Percentiles rank a stretch among this genome's conserved stretches.
Evolutionary conservation across 2,329 filamentous ascomycete genomes (phyloP).

Genomic region (Alternaria viburni): DNA sequence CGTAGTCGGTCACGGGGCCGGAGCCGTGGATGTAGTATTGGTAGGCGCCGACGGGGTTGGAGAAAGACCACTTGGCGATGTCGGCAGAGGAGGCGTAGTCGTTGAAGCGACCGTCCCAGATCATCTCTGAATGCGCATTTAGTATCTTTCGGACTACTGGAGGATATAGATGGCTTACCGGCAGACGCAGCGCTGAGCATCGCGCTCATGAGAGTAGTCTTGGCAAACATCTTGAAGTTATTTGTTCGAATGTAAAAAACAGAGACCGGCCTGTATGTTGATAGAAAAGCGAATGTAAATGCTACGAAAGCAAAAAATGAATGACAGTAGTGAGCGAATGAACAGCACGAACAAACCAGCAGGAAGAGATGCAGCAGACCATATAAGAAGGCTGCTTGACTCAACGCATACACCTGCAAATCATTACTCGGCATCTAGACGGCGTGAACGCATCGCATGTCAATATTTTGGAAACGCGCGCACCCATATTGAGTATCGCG

Average conservation of each 20-base stretch:
- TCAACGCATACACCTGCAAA: slow-evolving; percentile 7
- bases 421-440: slow-evolving; percentile 1
- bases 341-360: neutral
- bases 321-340: slow-evolving; percentile 23
- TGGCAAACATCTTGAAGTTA: slow-evolving; percentile 38
- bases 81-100: slow-evolving; percentile 61
- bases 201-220: slow-evolving; percentile 39
- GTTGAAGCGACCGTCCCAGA: slow-evolving; percentile 73
- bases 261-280: slow-evolving; percentile 32
- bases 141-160: neutral
- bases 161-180: slow-evolving; percentile 17
- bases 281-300: slow-evolving; percentile 11
- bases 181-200: slow-evolving; percentile 42
- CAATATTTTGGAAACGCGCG: slow-evolving; percentile 8
- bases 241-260: slow-evolving; percentile 20
- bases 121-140: slow-evolving; percentile 50
- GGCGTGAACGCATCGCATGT: neutral
- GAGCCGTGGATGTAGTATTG: slow-evolving; percentile 79
- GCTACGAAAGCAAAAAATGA: slow-evolving; percentile 25
- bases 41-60: slow-evolving; percentile 71
- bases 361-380: slow-evolving; percentile 11
- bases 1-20: slow-evolving; percentile 63
- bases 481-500: slow-evolving; percentile 23
- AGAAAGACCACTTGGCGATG: slow-evolving; percentile 68
- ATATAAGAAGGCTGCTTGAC: slow-evolving; percentile 12